phyloP scores from a whole-genome alignment of 2,329 filamentous ascomycete species.

The Colletotrichum lini region DNA sequence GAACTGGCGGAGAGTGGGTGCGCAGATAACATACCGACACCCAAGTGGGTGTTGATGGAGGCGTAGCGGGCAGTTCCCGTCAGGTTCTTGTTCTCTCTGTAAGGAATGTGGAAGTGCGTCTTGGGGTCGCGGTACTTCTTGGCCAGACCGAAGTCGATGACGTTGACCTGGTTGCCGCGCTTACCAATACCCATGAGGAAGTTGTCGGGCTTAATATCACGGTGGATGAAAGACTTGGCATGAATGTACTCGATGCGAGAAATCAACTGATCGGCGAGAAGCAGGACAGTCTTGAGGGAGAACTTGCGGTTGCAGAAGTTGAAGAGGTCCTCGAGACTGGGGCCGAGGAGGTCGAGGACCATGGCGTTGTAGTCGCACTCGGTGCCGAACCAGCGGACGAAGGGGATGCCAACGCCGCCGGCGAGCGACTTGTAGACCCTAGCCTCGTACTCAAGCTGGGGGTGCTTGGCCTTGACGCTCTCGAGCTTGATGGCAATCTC shows the following conservation, averaged over 20 bases:
- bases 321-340: constrained; percentile 97
- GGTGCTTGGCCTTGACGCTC: constrained; percentile 99
- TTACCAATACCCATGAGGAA: constrained; percentile 99
- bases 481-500: constrained; percentile 99
- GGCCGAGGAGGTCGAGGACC: constrained; percentile 97
- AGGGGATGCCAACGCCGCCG: constrained; percentile 97
- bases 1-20: not conserved
- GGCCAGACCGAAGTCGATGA: constrained; percentile 98
- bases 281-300: constrained; percentile 96
- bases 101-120: constrained; percentile 99
- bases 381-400: constrained; percentile 99
- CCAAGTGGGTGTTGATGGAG: constrained; percentile 98
- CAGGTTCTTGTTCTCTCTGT: constrained; percentile 99
- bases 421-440: constrained; percentile 93
- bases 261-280: constrained; percentile 97
- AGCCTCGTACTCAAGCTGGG: constrained; percentile 98
- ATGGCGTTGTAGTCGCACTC: constrained; percentile 99
- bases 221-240: constrained; percentile 99
- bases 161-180: constrained; percentile 99
- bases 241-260: constrained; percentile 99
- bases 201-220: constrained; percentile 99
- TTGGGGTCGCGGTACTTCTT: constrained; percentile 99
- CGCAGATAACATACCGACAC: constrained; percentile 77
- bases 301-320: constrained; percentile 99
- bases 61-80: constrained; percentile 99